phyloP scores from a whole-genome alignment of 129 eudicot species.

The Flaveria brownii region DNA sequence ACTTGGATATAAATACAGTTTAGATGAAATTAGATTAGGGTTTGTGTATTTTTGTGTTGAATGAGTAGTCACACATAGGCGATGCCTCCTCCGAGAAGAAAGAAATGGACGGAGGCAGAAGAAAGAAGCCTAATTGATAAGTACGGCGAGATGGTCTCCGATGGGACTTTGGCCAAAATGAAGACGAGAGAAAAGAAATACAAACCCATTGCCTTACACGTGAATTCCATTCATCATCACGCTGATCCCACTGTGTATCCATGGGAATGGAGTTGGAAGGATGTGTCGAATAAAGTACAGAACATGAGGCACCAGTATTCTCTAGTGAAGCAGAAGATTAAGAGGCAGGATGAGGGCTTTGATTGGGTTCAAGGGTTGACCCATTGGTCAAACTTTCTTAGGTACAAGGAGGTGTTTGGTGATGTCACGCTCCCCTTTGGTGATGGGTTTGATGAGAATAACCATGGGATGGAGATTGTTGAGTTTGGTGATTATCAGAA shows the following conservation, averaged over 20 bases:
- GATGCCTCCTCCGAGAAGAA: constrained; percentile 26
- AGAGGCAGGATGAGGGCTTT: constrained; percentile 60
- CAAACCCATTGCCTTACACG: constrained; percentile 72
- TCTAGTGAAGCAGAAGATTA: constrained; percentile 89
- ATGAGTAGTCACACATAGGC: no score
- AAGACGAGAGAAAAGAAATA: constrained; percentile 89
- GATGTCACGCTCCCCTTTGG: constrained; percentile 55
- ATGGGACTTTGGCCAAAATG: constrained; percentile 85
- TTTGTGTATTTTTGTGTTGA: no score
- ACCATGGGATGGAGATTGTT: constrained; percentile 50
- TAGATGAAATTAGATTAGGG: no score
- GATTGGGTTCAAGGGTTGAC: constrained; percentile 86
- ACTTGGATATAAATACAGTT: no score
- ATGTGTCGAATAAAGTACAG: constrained; percentile 84
- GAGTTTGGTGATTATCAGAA: constrained; percentile 64
- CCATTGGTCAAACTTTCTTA: constrained; percentile 79
- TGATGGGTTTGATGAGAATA: constrained; percentile 52
- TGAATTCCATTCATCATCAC: constrained; percentile 72
- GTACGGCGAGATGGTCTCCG: constrained; percentile 73
- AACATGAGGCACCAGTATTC: constrained; percentile 98
- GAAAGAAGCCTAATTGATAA: constrained; percentile 84
- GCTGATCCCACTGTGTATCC: constrained; percentile 68
- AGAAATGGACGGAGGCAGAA: constrained; percentile 94
- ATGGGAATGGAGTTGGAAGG: constrained; percentile 99
- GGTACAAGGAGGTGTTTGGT: constrained; percentile 90